Percentiles rank a stretch among this genome's conserved stretches.
phyloP scores from a whole-genome alignment of 176 grass and related monocot genomes.

The Elymus sibiricus region DNA sequence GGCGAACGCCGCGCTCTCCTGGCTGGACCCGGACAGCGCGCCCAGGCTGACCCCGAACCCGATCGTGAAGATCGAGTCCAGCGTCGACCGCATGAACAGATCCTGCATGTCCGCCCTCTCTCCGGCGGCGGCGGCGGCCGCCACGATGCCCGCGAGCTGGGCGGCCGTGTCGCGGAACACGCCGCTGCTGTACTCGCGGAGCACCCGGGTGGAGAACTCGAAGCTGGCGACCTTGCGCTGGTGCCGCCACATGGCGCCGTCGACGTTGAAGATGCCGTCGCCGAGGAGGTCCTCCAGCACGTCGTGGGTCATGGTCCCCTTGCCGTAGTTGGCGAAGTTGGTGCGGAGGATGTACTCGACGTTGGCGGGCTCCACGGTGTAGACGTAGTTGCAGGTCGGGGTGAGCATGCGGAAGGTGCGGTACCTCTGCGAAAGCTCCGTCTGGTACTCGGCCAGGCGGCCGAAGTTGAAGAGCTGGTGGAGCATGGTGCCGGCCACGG shows the following conservation, averaged over 20 bases:
- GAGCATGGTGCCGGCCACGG: conserved; percentile 58
- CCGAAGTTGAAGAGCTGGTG: conserved; percentile 54
- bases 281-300: conserved; percentile 55
- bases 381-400: conserved; percentile 53
- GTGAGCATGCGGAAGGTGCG: conserved; percentile 70
- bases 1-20: conserved; percentile 42
- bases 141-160: conserved; percentile 51
- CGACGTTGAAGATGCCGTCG: conserved; percentile 80
- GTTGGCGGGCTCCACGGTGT: conserved; percentile 65
- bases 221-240: conserved; percentile 78
- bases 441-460: conserved; percentile 52
- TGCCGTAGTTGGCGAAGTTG: conserved; percentile 86
- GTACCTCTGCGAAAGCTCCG: conserved; percentile 32
- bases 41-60: conserved; percentile 62
- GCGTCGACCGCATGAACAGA: conserved; percentile 60
- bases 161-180: conserved; percentile 60
- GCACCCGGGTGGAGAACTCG: conserved; percentile 65
- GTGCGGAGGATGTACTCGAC: conserved; percentile 84
- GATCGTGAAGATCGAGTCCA: conserved; percentile 77
- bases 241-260: conserved; percentile 73
- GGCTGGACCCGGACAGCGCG: conserved; percentile 22
- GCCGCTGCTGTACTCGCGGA: conserved; percentile 65
- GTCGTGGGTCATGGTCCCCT: conserved; percentile 40
- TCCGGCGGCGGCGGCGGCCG: conserved; percentile 5
- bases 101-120: conserved; percentile 46